Conservation (phyloP, 768 basidiomycete species). For the Xerocomellus chrysenteron region DNA sequence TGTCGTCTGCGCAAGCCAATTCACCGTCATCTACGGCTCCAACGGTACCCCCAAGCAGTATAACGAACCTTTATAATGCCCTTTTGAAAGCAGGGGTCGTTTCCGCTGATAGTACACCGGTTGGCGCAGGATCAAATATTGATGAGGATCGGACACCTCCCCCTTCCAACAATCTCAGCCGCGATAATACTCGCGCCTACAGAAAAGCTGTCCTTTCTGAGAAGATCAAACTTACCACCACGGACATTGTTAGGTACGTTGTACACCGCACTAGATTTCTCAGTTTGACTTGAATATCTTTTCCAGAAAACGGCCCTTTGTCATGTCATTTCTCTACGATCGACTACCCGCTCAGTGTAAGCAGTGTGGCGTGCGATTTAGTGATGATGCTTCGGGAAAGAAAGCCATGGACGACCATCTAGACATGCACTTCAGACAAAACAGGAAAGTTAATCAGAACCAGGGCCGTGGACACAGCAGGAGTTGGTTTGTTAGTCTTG, state of each 20-base stretch:
- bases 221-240: conserved; percentile 57
- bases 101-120: conserved; percentile 50
- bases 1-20: conserved; percentile 26
- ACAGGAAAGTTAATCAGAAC: conserved; percentile 76
- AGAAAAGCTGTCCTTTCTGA: conserved; percentile 58
- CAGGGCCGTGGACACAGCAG: conserved; percentile 84
- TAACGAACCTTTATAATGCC: conserved; percentile 61
- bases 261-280: background rate
- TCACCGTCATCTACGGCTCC: conserved; percentile 24
- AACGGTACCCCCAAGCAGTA: conserved; percentile 35
- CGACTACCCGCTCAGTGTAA: conserved; percentile 82
- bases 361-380: conserved; percentile 89
- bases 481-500: conserved; percentile 82
- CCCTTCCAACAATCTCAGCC: conserved; percentile 38
- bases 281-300: conserved; percentile 19
- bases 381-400: conserved; percentile 69
- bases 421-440: conserved; percentile 96
- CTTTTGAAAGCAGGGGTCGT: conserved; percentile 82
- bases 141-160: conserved; percentile 28
- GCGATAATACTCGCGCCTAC: conserved; percentile 57
- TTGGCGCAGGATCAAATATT: conserved; percentile 42
- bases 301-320: conserved; percentile 47
- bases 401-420: conserved; percentile 83
- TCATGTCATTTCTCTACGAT: conserved; percentile 69
- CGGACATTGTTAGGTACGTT: conserved; percentile 71